Conservation (phyloP, 2,329 filamentous ascomycete species). For the Dothidotthia symphoricarpi region DNA sequence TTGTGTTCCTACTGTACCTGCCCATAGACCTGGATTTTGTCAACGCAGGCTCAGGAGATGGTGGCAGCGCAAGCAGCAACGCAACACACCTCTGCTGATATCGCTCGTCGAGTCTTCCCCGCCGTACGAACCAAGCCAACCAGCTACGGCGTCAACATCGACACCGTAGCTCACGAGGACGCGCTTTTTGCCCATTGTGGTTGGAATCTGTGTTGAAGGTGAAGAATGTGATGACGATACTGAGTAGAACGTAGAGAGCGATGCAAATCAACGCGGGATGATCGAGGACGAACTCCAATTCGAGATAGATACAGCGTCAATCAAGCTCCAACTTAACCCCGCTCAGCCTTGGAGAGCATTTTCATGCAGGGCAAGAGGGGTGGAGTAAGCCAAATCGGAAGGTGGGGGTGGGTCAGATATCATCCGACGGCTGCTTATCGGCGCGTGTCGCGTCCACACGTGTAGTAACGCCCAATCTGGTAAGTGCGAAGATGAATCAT, state of each 20-base stretch:
- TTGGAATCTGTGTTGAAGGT: too few species aligned
- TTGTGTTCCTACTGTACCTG: conserved; percentile 65
- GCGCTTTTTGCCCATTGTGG: conserved; percentile 49
- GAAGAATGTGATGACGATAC: too few species aligned
- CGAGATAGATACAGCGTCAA: too few species aligned
- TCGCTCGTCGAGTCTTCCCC: conserved; percentile 70
- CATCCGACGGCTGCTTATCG: conserved; percentile 13
- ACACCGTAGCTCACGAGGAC: conserved; percentile 63
- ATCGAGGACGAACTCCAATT: too few species aligned
- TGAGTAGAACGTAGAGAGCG: too few species aligned
- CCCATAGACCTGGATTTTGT: conserved; percentile 63
- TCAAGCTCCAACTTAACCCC: too few species aligned
- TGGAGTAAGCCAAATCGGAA: too few species aligned
- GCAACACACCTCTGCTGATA: conserved; percentile 62
- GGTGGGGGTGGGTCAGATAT: background rate
- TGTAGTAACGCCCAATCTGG: conserved; percentile 1
- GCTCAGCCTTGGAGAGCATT: too few species aligned
- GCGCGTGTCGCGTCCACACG: conserved; percentile 14
- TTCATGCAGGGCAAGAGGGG: too few species aligned
- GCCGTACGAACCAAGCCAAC: conserved; percentile 73
- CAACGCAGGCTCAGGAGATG: too few species aligned
- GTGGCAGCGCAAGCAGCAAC: too few species aligned
- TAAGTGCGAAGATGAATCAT: too few species aligned
- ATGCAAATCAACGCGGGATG: background rate
- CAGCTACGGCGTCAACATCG: conserved; percentile 67